phyloP scores from a whole-genome alignment of 2,329 filamentous ascomycete species.

The Aspergillus persii region DNA sequence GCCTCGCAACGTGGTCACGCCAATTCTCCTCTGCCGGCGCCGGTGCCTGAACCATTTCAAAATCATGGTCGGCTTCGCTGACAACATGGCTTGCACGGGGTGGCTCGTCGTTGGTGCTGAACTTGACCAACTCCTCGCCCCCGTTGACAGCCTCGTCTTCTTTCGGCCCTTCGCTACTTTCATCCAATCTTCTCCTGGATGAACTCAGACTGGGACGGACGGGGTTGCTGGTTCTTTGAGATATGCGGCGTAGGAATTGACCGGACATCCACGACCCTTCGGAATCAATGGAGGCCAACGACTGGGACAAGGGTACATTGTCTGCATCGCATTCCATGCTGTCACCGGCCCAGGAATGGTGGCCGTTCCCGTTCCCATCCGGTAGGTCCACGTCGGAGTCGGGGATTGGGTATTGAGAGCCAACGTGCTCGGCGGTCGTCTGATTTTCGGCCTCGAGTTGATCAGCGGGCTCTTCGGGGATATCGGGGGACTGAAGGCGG shows the following conservation, averaged over 20 bases:
- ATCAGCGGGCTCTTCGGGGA: slow-evolving; percentile 37
- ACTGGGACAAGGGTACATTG: slow-evolving; percentile 65
- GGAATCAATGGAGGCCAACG: slow-evolving; percentile 89
- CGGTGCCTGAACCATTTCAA: slow-evolving; percentile 20
- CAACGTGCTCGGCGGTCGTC: slow-evolving; percentile 10
- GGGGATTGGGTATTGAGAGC: slow-evolving; percentile 24
- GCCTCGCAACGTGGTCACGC: slow-evolving; percentile 54
- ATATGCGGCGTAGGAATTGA: slow-evolving; percentile 55
- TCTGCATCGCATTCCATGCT: slow-evolving; percentile 52
- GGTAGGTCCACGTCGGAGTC: slow-evolving; percentile 28
- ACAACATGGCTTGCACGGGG: slow-evolving; percentile 47
- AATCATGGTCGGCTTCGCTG: slow-evolving; percentile 54
- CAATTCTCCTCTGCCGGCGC: slow-evolving; percentile 41
- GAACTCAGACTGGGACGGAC: slow-evolving; percentile 41
- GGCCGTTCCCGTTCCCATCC: slow-evolving; percentile 28
- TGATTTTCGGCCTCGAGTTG: slow-evolving; percentile 9
- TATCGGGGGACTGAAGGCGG: slow-evolving; percentile 73
- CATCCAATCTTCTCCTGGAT: slow-evolving; percentile 44
- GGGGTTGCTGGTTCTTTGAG: slow-evolving; percentile 35
- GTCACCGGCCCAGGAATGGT: slow-evolving; percentile 37
- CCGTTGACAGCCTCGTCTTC: slow-evolving; percentile 63
- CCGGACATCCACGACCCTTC: slow-evolving; percentile 96
- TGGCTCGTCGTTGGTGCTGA: slow-evolving; percentile 48
- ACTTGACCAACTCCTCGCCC: slow-evolving; percentile 70
- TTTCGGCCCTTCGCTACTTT: slow-evolving; percentile 48